Base-by-base conservation (phyloP, 208 protist species). In the Leptomonas pyrrhocoris region DNA sequence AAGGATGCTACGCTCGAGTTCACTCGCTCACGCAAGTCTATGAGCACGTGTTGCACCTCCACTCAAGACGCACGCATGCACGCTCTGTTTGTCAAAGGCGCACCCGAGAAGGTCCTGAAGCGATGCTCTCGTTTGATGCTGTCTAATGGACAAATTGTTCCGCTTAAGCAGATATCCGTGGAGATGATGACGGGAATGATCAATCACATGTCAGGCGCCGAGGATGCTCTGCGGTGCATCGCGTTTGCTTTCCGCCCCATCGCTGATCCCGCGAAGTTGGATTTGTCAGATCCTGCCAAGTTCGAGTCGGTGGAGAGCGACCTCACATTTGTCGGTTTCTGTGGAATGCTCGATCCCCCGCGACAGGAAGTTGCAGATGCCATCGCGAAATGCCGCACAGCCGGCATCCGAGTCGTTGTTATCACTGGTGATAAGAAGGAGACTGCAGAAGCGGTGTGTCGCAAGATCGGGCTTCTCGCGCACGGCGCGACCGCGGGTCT, bases 321-420 rank as follows among this genome's bases (percentile, higher is more conserved):
- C 62, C 76, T 98, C 50, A 97, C 84, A 0, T 95, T 98, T 80
- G 68, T 96, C 19, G 94, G 94, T 12, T 65, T 96, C 13, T 91
- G 92, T 42, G 96, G 96, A 38, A 98, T 99, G 84, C 77, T 96
- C 11, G 97, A 99, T 73, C 97, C 97, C 4, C 94, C 95, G 34
- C 88, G 98, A 31, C 56, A 79, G 42, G 96, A 98, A 67, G 97
- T 99, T 13, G 31, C 55, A 16, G 83, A 77, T 1, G 96, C 98
- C 2, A 96, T 99, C 21, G 66, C 48, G 0, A 74, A 90, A 64
- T 99, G 98, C 79, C 65, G 83, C 31, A 83, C 78, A 6, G 98
- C 98, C 11, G 97, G 97, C 49, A 99, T 99, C 50, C 93, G 96
- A 23, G 97, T 99, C 19, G 90, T 99, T 49, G 97, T 99, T 73